Conservation (phyloP, 176 grass and related monocot species). For the Oryza nivara region DNA sequence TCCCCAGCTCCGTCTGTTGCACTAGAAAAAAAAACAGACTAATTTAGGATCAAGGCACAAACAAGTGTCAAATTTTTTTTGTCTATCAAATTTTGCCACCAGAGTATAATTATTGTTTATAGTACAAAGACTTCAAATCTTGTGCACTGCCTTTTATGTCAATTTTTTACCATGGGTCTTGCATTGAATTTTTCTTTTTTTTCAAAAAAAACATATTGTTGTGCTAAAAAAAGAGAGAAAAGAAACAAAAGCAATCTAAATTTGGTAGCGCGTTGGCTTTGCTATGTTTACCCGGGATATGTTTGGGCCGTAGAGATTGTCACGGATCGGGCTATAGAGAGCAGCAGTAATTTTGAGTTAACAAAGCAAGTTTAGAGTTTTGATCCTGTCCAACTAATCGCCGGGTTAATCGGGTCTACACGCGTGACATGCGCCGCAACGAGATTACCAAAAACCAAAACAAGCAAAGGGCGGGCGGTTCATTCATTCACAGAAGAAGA, state of each 20-base stretch:
- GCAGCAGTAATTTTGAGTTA: background rate
- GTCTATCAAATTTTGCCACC: background rate
- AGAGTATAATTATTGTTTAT: background rate
- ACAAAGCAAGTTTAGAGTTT: background rate
- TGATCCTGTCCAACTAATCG: background rate
- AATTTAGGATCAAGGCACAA: background rate
- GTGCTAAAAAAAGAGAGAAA: background rate
- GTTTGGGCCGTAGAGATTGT: background rate
- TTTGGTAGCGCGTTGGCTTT: background rate
- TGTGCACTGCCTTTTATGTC: background rate
- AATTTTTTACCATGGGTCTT: background rate
- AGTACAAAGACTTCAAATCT: background rate
- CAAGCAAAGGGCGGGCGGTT: too few species aligned
- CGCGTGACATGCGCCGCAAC: background rate
- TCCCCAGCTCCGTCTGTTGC: too few species aligned
- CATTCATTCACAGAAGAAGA: background rate
- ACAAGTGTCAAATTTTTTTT: background rate
- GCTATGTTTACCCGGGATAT: background rate
- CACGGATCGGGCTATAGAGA: background rate
- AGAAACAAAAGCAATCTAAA: background rate
- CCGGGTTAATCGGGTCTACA: background rate
- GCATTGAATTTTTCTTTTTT: too few species aligned
- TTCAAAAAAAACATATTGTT: background rate
- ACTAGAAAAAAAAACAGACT: too few species aligned
- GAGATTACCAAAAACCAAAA: background rate